A percentile compares a stretch with the other conserved stretches of the same genome.
phyloP scores from a whole-genome alignment of 495 filamentous ascomycete genomes.

The Lasiosphaeriaceae sp. region DNA sequence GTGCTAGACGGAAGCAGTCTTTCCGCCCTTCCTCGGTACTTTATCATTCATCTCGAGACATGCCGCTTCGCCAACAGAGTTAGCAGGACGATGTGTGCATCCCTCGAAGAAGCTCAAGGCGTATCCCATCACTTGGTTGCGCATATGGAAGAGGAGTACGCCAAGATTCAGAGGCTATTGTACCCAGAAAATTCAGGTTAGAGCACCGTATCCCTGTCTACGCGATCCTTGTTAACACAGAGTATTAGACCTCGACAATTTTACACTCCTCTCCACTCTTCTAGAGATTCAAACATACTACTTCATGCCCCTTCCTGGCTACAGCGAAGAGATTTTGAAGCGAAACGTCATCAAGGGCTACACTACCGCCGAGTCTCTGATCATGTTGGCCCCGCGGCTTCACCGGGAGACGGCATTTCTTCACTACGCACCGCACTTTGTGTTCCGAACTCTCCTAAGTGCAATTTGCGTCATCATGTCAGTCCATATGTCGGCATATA shows the following conservation, averaged over 20 bases:
- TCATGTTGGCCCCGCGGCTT: slow-evolving; percentile 27
- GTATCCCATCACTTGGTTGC: slow-evolving; percentile 37
- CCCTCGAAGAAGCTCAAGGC: slow-evolving; percentile 38
- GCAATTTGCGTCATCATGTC: slow-evolving; percentile 38
- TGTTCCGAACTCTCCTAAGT: slow-evolving; percentile 34
- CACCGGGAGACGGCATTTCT: slow-evolving; percentile 31
- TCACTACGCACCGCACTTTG: slow-evolving; percentile 37
- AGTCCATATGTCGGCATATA: slow-evolving; percentile 35
- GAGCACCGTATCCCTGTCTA: not conserved
- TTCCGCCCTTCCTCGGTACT: slow-evolving; percentile 35
- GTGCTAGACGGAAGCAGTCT: slow-evolving; percentile 33
- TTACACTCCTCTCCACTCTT: slow-evolving; percentile 37
- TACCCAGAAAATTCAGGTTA: slow-evolving; percentile 40
- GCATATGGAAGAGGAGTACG: slow-evolving; percentile 42
- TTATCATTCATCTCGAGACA: slow-evolving; percentile 38
- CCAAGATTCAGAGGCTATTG: slow-evolving; percentile 34
- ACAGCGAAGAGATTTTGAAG: slow-evolving; percentile 32
- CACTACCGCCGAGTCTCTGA: slow-evolving; percentile 34
- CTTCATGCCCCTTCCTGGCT: slow-evolving; percentile 37
- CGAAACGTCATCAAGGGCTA: slow-evolving; percentile 38
- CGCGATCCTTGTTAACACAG: not conserved
- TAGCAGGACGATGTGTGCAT: slow-evolving; percentile 36
- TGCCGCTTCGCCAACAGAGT: slow-evolving; percentile 38
- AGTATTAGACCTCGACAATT: slow-evolving; percentile 32
- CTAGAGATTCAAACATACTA: slow-evolving; percentile 46